Evolutionary conservation across 441 rosid species (phyloP), one percentile per base, ranked within the genome.

Genomic region (Eugenia klotzschiana): DNA sequence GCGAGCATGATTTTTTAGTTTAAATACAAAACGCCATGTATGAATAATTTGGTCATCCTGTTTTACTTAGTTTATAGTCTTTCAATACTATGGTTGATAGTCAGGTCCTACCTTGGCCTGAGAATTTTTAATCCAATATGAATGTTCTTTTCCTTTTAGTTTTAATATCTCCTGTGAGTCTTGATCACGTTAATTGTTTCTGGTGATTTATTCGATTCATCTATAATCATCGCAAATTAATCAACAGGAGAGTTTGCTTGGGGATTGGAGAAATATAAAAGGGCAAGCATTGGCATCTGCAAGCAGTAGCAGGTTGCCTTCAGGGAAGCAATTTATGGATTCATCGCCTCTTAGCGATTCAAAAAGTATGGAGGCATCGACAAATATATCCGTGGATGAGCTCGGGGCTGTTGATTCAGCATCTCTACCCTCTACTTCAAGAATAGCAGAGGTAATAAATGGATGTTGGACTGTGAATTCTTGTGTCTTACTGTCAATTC

Each of bases 181-280:
- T 69, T 18, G 77, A 69, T 37, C 46, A 9, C 46, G 22, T 33
- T 69, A 69, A 29, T 69, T 69, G 15, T 69, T 69, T 37, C 46
- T 33, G 51, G 69, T 51, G 58, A 49, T 51, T 80, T 58, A 33
- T 64, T 81, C 3, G 20, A 27, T 50, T 82, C 51, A 50, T 80
- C 77, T 69, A 37, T 37, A 37, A 37, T 33, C 4, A 11, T 33
- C 12, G 15, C 77, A 69, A 37, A 69, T 37, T 74, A 41, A 81
- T 14, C 80, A 86, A 79, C 91, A 95, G 98, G 98, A 95, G 85
- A 88, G 81, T 86, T 74, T 89, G 83, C 27, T 90, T 27, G 97
- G 95, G 84, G 98, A 93, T 77, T 90, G 97, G 95, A 91, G 94
- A 90, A 92, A 88, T 86, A 82, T 89, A 82, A 94, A 92, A 88